phyloP scores from a whole-genome alignment of 371 early-diverging fungal genomes.

The Lichtheimia ramosa region DNA sequence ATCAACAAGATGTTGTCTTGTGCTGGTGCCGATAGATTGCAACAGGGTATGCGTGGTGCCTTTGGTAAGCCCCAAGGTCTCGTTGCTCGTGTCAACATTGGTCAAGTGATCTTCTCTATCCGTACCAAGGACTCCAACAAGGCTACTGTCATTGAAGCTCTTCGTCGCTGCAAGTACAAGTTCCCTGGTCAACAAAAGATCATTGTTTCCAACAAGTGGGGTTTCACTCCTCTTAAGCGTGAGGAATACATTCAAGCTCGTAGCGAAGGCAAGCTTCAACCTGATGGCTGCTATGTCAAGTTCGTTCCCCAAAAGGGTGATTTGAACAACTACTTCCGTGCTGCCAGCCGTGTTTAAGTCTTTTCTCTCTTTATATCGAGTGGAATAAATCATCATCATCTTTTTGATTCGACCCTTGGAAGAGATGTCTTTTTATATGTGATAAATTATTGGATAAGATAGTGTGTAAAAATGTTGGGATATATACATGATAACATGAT shows the following conservation, averaged over 20 bases:
- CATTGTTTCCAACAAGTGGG: conserved; percentile 99
- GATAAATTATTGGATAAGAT: not conserved
- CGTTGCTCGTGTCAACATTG: conserved; percentile 99
- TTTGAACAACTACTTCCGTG: conserved; percentile 61
- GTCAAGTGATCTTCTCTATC: conserved; percentile 97
- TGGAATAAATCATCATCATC: not conserved
- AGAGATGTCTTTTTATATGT: not conserved
- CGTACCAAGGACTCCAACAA: conserved; percentile 98
- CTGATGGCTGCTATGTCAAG: conserved; percentile 98
- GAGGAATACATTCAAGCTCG: conserved; percentile 90
- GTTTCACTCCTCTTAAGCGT: conserved; percentile 98
- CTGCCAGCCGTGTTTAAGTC: conserved; percentile 33
- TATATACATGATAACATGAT: not conserved
- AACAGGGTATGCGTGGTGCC: conserved; percentile 99
- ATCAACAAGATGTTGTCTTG: conserved; percentile 99
- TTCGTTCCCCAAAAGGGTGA: conserved; percentile 91
- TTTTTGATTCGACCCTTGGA: not conserved
- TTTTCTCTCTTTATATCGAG: not conserved
- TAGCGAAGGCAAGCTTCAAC: conserved; percentile 80
- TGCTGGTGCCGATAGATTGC: conserved; percentile 99
- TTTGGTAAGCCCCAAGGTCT: conserved; percentile 99
- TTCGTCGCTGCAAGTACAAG: conserved; percentile 98
- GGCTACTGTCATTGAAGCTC: conserved; percentile 95
- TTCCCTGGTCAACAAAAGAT: conserved; percentile 99
- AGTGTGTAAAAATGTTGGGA: not conserved